Percentiles rank a stretch among this genome's conserved stretches.
phyloP scores from a whole-genome alignment of 148 eudicot genomes.

The Rhododendron mucronatum region DNA sequence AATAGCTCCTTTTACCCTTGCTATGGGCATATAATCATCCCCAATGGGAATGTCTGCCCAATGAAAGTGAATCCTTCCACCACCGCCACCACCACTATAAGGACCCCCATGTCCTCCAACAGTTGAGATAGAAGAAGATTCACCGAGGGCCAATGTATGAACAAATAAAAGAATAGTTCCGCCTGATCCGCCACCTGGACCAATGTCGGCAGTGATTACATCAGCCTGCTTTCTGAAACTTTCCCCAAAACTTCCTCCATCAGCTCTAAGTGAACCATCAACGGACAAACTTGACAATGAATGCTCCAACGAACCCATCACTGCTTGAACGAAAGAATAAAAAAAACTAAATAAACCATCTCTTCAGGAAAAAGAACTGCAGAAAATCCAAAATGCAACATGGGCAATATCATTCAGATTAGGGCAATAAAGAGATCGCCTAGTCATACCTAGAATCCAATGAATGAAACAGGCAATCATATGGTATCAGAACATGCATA shows the following conservation, averaged over 20 bases:
- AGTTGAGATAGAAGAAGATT: conserved; percentile 61
- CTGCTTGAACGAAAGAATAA: conserved; percentile 32
- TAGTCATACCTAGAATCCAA: background rate
- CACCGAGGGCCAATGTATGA: conserved; percentile 50
- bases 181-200: conserved; percentile 98
- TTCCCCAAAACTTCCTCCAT: conserved; percentile 77
- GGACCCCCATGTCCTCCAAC: conserved; percentile 85
- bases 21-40: conserved; percentile 75
- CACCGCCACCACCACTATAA: conserved; percentile 90
- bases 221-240: conserved; percentile 28
- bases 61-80: conserved; percentile 93
- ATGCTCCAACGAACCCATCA: conserved; percentile 93
- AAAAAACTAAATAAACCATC: background rate
- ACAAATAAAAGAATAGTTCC: conserved; percentile 92
- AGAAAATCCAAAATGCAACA: background rate
- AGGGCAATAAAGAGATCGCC: background rate
- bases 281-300: conserved; percentile 58
- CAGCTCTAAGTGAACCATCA: conserved; percentile 66
- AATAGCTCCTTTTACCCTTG: conserved; percentile 59
- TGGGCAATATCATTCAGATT: background rate
- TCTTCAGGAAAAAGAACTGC: background rate
- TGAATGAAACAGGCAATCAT: background rate
- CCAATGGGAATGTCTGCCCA: conserved; percentile 83
- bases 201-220: conserved; percentile 24
- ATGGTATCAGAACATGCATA: background rate